phyloP scores from a whole-genome alignment of 2,329 filamentous ascomycete genomes.

The Incumbomyces delicatus region DNA sequence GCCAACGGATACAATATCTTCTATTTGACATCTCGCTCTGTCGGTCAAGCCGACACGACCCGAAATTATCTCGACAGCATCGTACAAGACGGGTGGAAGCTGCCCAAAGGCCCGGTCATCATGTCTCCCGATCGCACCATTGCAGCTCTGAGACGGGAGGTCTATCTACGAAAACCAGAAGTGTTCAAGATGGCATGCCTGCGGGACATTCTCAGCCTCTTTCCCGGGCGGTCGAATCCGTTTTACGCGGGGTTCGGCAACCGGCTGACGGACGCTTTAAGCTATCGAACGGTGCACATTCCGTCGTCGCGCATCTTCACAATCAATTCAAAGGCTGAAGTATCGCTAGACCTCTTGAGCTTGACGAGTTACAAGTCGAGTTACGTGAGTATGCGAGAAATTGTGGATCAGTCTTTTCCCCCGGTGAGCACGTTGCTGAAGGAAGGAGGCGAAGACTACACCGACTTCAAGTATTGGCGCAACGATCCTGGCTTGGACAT shows the following conservation, averaged over 20 bases:
- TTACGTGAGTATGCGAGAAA: slow-evolving; percentile 92
- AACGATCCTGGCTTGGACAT: slow-evolving; percentile 66
- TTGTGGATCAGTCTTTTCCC: slow-evolving; percentile 97
- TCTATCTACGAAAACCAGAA: slow-evolving; percentile 92
- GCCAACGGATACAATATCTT: slow-evolving; percentile 98
- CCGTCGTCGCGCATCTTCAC: slow-evolving; percentile 92
- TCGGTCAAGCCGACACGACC: slow-evolving; percentile 87
- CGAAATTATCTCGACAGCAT: slow-evolving; percentile 84
- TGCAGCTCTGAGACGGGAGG: slow-evolving; percentile 79
- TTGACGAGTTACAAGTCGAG: slow-evolving; percentile 93
- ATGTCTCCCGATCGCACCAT: slow-evolving; percentile 92
- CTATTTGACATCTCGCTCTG: slow-evolving; percentile 88
- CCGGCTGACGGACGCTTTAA: slow-evolving; percentile 87
- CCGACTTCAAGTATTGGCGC: slow-evolving; percentile 95
- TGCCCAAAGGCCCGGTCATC: slow-evolving; percentile 88
- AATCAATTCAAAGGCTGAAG: slow-evolving; percentile 95
- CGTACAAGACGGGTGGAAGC: slow-evolving; percentile 70
- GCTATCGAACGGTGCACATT: slow-evolving; percentile 91
- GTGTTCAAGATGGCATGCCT: slow-evolving; percentile 99
- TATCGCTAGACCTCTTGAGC: slow-evolving; percentile 78
- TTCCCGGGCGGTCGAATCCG: slow-evolving; percentile 64
- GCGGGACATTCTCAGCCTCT: slow-evolving; percentile 84
- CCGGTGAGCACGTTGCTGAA: slow-evolving; percentile 78
- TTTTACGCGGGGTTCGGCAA: slow-evolving; percentile 98
- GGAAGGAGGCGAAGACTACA: slow-evolving; percentile 86